Percentiles rank a stretch among this genome's conserved stretches.
Conservation (phyloP, 441 rosid species). For the Adansonia grandidieri region DNA sequence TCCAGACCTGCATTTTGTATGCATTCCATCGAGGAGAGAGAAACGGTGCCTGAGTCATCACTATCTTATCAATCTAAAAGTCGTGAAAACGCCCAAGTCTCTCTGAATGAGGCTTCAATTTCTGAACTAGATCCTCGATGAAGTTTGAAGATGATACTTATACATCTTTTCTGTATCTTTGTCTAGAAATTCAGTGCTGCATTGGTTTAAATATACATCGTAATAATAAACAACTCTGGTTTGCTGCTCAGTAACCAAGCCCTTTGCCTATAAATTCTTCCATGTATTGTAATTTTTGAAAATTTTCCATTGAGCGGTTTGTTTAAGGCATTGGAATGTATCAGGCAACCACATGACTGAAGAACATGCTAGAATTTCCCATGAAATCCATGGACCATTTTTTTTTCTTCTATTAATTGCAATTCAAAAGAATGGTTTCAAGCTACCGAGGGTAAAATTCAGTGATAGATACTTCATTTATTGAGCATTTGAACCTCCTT, state of each 20-base stretch:
- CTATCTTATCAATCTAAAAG: slow-evolving; percentile 35
- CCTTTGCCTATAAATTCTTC: no score
- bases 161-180: neutral
- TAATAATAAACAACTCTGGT: no score
- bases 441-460: slow-evolving; percentile 34
- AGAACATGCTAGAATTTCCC: no score
- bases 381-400: no score
- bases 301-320: no score
- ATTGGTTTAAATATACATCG: neutral
- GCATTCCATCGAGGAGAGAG: neutral
- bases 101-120: slow-evolving; percentile 20
- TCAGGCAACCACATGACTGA: no score
- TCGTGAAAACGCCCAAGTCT: slow-evolving; percentile 29
- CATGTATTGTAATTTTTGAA: no score
- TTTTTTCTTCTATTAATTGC: no score
- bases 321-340: no score
- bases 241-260: no score
- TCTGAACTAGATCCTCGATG: slow-evolving; percentile 28
- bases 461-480: slow-evolving; percentile 32
- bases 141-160: neutral
- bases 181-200: neutral
- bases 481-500: slow-evolving; percentile 16
- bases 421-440: neutral
- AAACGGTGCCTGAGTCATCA: neutral
- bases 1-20: neutral